Evolutionary conservation across 495 filamentous ascomycete genomes (phyloP).

Genomic region (Tuber melanosporum): DNA sequence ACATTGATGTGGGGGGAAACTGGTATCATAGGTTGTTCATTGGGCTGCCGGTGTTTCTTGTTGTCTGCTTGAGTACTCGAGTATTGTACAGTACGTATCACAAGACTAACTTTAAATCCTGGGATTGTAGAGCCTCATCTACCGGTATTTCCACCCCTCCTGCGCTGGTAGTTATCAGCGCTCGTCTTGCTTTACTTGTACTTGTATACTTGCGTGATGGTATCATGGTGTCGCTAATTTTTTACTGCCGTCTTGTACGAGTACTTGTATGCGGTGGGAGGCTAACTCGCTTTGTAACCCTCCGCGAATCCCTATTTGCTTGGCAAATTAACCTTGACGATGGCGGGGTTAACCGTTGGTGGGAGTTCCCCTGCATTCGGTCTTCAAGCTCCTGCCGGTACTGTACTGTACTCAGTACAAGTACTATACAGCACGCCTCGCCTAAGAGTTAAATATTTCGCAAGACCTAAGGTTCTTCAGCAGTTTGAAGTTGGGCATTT

Average conservation of each 20-base stretch:
- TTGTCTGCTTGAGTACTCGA: background rate
- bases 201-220: background rate
- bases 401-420: too few species aligned
- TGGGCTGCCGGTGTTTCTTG: background rate
- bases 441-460: background rate
- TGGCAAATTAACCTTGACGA: too few species aligned
- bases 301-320: too few species aligned
- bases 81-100: background rate
- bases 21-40: background rate
- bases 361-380: too few species aligned
- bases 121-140: background rate
- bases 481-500: background rate
- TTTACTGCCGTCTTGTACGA: too few species aligned
- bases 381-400: too few species aligned
- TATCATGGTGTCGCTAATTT: background rate
- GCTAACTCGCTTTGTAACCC: too few species aligned
- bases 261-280: too few species aligned
- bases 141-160: background rate
- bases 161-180: background rate
- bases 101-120: background rate
- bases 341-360: too few species aligned
- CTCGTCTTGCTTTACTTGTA: background rate
- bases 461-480: too few species aligned
- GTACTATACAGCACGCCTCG: too few species aligned
- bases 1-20: background rate